Evolutionary conservation across 2,329 filamentous ascomycete genomes (phyloP).

Genomic region (Calycina herbarum): DNA sequence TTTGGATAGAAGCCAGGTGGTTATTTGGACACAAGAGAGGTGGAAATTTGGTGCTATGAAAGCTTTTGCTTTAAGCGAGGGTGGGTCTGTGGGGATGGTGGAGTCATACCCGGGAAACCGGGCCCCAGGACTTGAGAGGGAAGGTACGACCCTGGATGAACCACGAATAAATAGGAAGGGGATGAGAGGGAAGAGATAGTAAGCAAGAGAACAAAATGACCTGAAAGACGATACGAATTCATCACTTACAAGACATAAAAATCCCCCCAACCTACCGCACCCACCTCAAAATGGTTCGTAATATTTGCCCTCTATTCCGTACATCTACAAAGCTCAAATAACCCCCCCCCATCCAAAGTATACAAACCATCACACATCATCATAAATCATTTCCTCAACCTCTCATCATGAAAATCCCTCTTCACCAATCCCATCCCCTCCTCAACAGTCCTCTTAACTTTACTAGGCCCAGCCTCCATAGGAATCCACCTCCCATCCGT

Average conservation of each 20-base stretch:
- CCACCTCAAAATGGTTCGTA: too few species aligned
- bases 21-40: neutral
- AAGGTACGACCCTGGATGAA: too few species aligned
- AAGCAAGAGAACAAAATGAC: too few species aligned
- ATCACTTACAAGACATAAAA: neutral
- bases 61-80: neutral
- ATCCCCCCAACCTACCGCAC: too few species aligned
- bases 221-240: neutral
- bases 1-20: neutral
- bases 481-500: slow-evolving; percentile 62
- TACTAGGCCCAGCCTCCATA: slow-evolving; percentile 48
- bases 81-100: neutral
- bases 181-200: too few species aligned
- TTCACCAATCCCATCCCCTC: slow-evolving; percentile 6
- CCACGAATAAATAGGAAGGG: too few species aligned
- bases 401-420: slow-evolving; percentile 2
- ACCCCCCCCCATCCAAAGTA: neutral
- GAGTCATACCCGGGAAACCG: neutral
- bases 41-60: neutral
- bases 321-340: neutral
- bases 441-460: slow-evolving; percentile 30
- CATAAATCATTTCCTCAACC: neutral
- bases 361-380: slow-evolving; percentile 1
- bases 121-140: neutral
- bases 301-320: neutral